A percentile compares a stretch with the other conserved stretches of the same genome.
These are phyloP conservation scores for Fagopyrum homotropicum DNA, from an alignment of 148 eudicot genomes.

Conservation along the genomic window DNA sequence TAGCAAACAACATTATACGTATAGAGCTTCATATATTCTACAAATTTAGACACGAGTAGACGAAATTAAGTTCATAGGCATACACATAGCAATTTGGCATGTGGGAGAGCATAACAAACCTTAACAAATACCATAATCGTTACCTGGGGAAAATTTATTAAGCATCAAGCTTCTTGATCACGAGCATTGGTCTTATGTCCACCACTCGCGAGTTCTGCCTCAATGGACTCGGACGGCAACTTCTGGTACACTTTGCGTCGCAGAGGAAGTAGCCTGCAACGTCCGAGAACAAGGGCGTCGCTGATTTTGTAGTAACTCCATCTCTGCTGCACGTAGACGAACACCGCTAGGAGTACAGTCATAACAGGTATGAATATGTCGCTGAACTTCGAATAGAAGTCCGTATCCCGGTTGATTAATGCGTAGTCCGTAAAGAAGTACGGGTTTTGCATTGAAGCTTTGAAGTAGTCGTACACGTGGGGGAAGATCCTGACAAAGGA, in stretches of 20 bases:
- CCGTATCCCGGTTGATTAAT: conserved; percentile 54
- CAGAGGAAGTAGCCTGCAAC: conserved; percentile 41
- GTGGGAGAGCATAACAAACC: too few relatives aligned
- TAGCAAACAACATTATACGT: too few relatives aligned
- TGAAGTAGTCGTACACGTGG: conserved; percentile 58
- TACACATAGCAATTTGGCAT: too few relatives aligned
- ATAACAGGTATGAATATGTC: conserved; percentile 57
- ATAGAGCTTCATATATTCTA: neutral
- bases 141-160: neutral
- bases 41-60: neutral
- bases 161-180: conserved; percentile 1
- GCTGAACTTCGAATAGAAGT: conserved; percentile 67
- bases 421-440: conserved; percentile 65
- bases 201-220: conserved; percentile 62
- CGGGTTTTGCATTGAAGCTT: conserved; percentile 47
- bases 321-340: conserved; percentile 66
- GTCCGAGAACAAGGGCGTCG: conserved; percentile 29
- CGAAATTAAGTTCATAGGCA: neutral
- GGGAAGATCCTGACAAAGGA: conserved; percentile 70
- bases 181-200: conserved; percentile 15
- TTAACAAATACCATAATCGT: too few relatives aligned
- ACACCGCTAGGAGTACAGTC: conserved; percentile 41
- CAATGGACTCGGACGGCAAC: conserved; percentile 43
- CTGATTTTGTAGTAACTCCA: conserved; percentile 53
- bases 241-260: conserved; percentile 54